Percentiles rank a stretch among this genome's conserved stretches.
phyloP scores from a whole-genome alignment of 805 yeast genomes.

The Pichia membranifaciens region DNA sequence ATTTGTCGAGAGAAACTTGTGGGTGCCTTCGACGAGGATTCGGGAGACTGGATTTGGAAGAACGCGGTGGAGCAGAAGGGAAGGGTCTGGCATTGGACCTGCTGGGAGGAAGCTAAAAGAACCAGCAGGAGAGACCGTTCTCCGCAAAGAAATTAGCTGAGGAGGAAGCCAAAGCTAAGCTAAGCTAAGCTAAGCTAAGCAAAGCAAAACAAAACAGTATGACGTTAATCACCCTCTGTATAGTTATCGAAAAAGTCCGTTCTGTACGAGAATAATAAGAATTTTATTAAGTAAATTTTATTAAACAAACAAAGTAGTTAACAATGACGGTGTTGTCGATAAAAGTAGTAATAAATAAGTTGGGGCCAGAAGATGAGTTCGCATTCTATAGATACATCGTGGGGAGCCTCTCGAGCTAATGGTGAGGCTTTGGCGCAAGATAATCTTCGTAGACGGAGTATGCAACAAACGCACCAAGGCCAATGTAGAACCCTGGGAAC shows the following conservation, averaged over 20 bases:
- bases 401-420: slow-evolving; percentile 4
- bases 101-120: slow-evolving; percentile 54
- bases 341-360: too few species aligned
- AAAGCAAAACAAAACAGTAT: too few species aligned
- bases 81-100: slow-evolving; percentile 55
- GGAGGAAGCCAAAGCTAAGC: too few species aligned
- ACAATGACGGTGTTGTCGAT: not conserved
- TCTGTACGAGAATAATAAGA: slow-evolving; percentile 1
- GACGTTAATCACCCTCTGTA: too few species aligned
- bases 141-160: slow-evolving; percentile 20
- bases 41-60: slow-evolving; percentile 80
- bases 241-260: too few species aligned
- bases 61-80: slow-evolving; percentile 49
- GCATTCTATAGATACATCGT: too few species aligned
- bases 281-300: slow-evolving; percentile 2
- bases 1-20: slow-evolving; percentile 62
- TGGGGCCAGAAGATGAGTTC: too few species aligned
- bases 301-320: not conserved
- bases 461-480: slow-evolving; percentile 65
- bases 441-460: slow-evolving; percentile 59
- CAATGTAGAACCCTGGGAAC: slow-evolving; percentile 78
- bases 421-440: slow-evolving; percentile 27
- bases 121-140: slow-evolving; percentile 27
- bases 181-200: too few species aligned
- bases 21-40: slow-evolving; percentile 65